Conservation (phyloP, 108 stramenopile species). For the Cyclostephanos tholiformis region DNA sequence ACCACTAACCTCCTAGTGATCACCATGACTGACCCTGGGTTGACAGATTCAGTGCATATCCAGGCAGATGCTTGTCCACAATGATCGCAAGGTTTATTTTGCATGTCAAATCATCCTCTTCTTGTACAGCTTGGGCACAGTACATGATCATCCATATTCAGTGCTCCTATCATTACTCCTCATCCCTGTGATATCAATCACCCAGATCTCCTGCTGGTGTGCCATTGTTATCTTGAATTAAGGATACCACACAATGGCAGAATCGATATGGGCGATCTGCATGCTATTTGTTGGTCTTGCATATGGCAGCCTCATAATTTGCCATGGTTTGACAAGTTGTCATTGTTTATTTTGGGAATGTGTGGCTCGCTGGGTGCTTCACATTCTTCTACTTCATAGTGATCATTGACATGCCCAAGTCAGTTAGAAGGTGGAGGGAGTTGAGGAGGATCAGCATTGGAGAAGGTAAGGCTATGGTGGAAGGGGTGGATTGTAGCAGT, state of each 20-base stretch:
- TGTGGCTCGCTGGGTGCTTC: conserved; percentile 16
- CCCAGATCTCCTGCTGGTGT: conserved; percentile 50
- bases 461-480: neutral
- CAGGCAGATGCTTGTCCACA: conserved; percentile 27
- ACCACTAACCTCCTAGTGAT: no score
- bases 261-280: conserved; percentile 45
- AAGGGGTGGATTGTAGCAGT: neutral
- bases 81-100: conserved; percentile 42
- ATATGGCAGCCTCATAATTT: conserved; percentile 14
- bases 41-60: no score
- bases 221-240: conserved; percentile 42
- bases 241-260: conserved; percentile 46
- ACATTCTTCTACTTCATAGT: conserved; percentile 39
- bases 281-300: conserved; percentile 8
- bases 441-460: neutral
- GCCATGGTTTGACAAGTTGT: conserved; percentile 10
- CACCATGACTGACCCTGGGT: no score
- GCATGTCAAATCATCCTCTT: neutral
- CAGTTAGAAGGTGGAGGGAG: conserved; percentile 39
- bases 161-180: conserved; percentile 8
- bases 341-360: conserved; percentile 9
- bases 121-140: conserved; percentile 10
- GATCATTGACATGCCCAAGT: conserved; percentile 51
- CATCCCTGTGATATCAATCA: conserved; percentile 25
- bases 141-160: conserved; percentile 26